These are phyloP conservation scores for Kuraishia ogatae DNA, from an alignment of 805 yeast species.

Conservation along the genomic window DNA sequence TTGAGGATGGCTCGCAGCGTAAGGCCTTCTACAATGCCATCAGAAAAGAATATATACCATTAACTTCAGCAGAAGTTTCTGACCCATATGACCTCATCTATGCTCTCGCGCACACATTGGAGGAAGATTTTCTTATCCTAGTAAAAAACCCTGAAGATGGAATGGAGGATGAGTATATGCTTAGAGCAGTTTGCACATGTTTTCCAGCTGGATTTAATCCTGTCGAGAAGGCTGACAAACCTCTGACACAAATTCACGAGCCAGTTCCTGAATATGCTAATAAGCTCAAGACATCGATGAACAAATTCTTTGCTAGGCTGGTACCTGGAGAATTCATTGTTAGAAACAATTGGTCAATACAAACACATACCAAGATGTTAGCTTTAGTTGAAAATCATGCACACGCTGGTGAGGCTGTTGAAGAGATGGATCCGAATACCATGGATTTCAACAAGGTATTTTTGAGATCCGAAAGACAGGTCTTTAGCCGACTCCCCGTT, in stretches of 20 bases:
- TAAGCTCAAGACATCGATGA: conserved; percentile 55
- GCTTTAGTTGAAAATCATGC: conserved; percentile 37
- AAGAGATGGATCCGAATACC: conserved; percentile 22
- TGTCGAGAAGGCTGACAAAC: conserved; percentile 36
- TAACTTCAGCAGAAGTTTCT: conserved; percentile 8
- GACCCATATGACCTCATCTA: conserved; percentile 9
- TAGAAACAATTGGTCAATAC: conserved; percentile 65
- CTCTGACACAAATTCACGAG: conserved; percentile 51
- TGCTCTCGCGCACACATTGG: conserved; percentile 26
- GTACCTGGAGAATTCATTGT: conserved; percentile 46
- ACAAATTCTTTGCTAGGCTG: conserved; percentile 51
- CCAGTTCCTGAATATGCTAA: conserved; percentile 65
- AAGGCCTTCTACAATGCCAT: conserved; percentile 28
- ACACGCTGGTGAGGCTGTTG: conserved; percentile 25
- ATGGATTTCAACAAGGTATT: conserved; percentile 39
- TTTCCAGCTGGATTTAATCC: conserved; percentile 76
- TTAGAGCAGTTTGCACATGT: conserved; percentile 48
- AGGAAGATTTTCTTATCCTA: conserved; percentile 57
- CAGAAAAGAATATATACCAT: conserved; percentile 30
- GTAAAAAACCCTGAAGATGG: conserved; percentile 26
- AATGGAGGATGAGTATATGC: conserved; percentile 45
- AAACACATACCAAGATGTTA: conserved; percentile 44
- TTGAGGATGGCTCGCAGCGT: conserved; percentile 14
- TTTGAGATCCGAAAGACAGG: conserved; percentile 54
- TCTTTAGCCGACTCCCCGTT: conserved; percentile 41